phyloP scores from a whole-genome alignment of 176 grass and related monocot genomes.

The Oryza meridionalis region DNA sequence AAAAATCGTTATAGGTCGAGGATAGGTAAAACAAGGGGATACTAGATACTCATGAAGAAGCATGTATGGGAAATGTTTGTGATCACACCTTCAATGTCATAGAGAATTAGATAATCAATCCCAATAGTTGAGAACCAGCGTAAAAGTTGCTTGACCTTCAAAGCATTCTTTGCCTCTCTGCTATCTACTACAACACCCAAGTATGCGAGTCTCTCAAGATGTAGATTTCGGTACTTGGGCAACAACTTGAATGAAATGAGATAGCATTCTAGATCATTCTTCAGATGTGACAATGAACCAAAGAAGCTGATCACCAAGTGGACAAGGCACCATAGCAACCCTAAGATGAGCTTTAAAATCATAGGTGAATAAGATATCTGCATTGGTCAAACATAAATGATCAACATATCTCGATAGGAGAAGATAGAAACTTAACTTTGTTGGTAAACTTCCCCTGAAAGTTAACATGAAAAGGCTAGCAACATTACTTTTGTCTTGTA shows the following conservation, averaged over 20 bases:
- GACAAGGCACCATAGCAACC: conserved; percentile 54
- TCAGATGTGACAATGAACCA: conserved; percentile 48
- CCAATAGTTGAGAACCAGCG: conserved; percentile 50
- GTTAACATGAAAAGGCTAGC: conserved; percentile 12
- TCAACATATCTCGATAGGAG: too few relatives aligned
- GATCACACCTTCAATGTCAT: conserved; percentile 75
- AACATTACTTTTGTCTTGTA: not conserved
- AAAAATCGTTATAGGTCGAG: not conserved
- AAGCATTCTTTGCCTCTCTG: conserved; percentile 62
- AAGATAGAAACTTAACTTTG: too few relatives aligned
- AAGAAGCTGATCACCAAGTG: conserved; percentile 49
- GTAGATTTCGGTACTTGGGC: conserved; percentile 58
- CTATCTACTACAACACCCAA: conserved; percentile 69
- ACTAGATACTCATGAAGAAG: conserved; percentile 7
- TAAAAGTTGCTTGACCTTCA: conserved; percentile 65
- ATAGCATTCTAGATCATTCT: conserved; percentile 51
- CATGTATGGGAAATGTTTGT: conserved; percentile 26
- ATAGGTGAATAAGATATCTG: conserved; percentile 47
- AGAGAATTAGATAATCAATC: conserved; percentile 65
- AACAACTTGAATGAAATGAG: conserved; percentile 53
- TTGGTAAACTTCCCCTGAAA: conserved; percentile 1
- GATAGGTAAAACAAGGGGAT: not conserved
- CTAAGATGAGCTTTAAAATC: conserved; percentile 53
- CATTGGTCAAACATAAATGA: conserved; percentile 27
- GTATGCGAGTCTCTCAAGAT: conserved; percentile 39